Evolutionary conservation across 83 land plant genomes (phyloP), one percentile per base, ranked within the genome.

Genomic region (Thuja plicata): DNA sequence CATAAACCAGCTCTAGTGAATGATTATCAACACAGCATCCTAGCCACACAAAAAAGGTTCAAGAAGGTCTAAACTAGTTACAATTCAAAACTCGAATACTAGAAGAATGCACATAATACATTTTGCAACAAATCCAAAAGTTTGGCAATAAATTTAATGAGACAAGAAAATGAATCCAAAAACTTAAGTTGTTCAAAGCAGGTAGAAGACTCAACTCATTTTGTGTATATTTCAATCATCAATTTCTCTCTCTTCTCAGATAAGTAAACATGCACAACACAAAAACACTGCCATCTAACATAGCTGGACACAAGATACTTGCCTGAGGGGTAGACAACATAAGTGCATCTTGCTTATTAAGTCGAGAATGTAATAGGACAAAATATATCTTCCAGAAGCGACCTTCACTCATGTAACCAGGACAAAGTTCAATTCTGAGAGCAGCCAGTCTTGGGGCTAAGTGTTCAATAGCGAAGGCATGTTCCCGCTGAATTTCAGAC

Each of bases 311-410:
- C 19, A 43, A 82, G 50, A 24, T 82, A 70, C 87, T 66, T 93
- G 94, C 99, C 95, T 97, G 94, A 66, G 95, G 95, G 43, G 98
- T 96, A 52, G 95, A 94, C 76, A 97, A 73, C 74, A 95, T 91
- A 30, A 88, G 92, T 50, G 96, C 96, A 92, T 96, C 96, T 13
- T 94, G 89, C 89, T 94, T 93, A 79, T 87, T 92, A 41, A 97
- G 95, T 82, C 94, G 91, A 24, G 99, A 94, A 89, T 96, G 97
- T 84, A 97, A 40, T 5, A 97, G 94, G 19, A 93, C 96, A 91
- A 97, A 97, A 86, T 97, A 97, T 6, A 96, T 95, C 92, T 93
- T 96, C 99, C 99, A 97, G 84, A 96, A 97, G 86, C 91, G 94
- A 62, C 90, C 93, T 76, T 95, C 98, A 90, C 90, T 92, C 92